Percentiles rank a stretch among this genome's conserved stretches.
Evolutionary conservation across 495 filamentous ascomycete species (phyloP).

Genomic region (Bryoglossum gracile): DNA sequence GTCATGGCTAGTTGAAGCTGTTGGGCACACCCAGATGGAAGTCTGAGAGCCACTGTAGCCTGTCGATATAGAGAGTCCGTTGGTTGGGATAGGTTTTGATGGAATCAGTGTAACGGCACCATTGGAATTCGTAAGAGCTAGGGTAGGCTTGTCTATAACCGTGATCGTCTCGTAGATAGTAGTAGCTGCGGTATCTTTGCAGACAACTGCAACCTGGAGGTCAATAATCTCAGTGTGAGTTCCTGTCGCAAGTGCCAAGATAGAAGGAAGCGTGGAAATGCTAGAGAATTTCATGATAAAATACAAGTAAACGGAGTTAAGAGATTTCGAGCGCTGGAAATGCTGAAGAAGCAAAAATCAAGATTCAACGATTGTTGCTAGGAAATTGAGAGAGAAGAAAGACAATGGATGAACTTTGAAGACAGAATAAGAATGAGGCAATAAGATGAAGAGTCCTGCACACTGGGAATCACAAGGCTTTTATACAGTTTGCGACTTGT

Average conservation of each 20-base stretch:
- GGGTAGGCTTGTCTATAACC: constrained; percentile 2
- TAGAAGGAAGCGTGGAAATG: constrained; percentile 1
- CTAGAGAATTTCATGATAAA: constrained; percentile 18
- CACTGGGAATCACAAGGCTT: not conserved
- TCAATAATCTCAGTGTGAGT: constrained; percentile 1
- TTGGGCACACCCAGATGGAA: constrained; percentile 16
- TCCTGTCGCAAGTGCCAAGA: constrained; percentile 6
- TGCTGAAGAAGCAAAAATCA: not conserved
- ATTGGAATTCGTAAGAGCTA: too few relatives aligned
- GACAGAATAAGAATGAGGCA: constrained; percentile 1
- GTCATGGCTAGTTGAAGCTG: constrained; percentile 2
- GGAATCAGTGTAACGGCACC: too few relatives aligned
- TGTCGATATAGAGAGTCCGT: too few relatives aligned
- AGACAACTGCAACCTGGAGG: constrained; percentile 5
- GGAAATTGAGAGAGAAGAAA: constrained; percentile 11
- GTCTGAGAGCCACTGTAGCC: constrained; percentile 5
- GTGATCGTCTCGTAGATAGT: constrained; percentile 12
- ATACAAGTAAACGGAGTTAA: not conserved
- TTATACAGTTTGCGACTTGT: constrained; percentile 4
- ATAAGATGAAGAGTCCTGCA: constrained; percentile 2
- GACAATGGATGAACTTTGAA: too few relatives aligned
- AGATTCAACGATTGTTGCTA: constrained; percentile 10
- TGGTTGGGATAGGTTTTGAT: too few relatives aligned
- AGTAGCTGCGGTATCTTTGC: constrained; percentile 5
- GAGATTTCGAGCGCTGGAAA: not conserved